Evolutionary conservation across 805 yeast species (phyloP).

Genomic region (Millerago galiae): DNA sequence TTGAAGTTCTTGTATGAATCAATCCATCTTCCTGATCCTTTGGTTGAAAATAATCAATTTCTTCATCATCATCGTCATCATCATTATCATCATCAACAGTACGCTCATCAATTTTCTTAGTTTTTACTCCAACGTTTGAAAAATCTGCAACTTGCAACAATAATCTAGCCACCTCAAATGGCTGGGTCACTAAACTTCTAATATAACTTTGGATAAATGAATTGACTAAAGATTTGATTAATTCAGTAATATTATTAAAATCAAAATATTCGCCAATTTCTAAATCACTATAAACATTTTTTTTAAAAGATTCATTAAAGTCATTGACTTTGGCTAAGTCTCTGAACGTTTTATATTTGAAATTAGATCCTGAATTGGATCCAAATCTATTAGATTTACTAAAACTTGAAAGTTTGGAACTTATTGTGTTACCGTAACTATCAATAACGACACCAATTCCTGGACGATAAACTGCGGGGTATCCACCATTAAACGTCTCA

Average conservation of each 20-base stretch:
- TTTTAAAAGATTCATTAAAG: slow-evolving; percentile 20
- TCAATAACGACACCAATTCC: slow-evolving; percentile 53
- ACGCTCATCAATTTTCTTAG: neutral
- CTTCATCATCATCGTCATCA: slow-evolving; percentile 34
- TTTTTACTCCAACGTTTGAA: slow-evolving; percentile 17
- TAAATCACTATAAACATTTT: slow-evolving; percentile 36
- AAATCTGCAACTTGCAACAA: slow-evolving; percentile 77
- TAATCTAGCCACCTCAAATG: slow-evolving; percentile 77
- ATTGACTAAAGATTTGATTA: slow-evolving; percentile 48
- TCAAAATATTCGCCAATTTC: slow-evolving; percentile 67
- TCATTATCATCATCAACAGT: slow-evolving; percentile 26
- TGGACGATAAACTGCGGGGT: slow-evolving; percentile 52
- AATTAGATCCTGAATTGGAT: slow-evolving; percentile 1
- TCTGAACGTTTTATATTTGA: slow-evolving; percentile 12
- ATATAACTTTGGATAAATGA: slow-evolving; percentile 65
- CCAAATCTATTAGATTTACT: slow-evolving; percentile 9
- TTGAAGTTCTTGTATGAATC: slow-evolving; percentile 13
- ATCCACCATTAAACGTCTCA: slow-evolving; percentile 60
- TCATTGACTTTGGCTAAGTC: slow-evolving; percentile 18
- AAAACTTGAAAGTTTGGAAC: slow-evolving; percentile 29
- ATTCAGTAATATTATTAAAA: slow-evolving; percentile 46
- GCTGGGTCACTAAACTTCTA: slow-evolving; percentile 69
- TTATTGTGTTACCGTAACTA: slow-evolving; percentile 33
- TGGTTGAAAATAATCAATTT: slow-evolving; percentile 36
- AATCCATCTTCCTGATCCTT: slow-evolving; percentile 17